Evolutionary conservation across 495 filamentous ascomycete genomes (phyloP).

Genomic region (Cercophora scortea): DNA sequence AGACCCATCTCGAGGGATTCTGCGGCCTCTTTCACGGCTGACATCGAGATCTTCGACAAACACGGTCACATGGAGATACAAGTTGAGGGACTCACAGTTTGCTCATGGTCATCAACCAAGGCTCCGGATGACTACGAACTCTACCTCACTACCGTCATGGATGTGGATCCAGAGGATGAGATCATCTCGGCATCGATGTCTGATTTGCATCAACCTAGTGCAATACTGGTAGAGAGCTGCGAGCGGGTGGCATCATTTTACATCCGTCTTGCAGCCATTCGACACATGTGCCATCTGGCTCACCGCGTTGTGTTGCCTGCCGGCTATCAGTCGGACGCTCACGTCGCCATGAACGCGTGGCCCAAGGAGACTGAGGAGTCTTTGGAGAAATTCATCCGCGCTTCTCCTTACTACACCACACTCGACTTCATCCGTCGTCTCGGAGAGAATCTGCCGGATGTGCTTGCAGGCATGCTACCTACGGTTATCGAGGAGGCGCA

Average conservation of each 20-base stretch:
- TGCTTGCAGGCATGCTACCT: constrained; percentile 15
- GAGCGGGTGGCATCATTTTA: constrained; percentile 28
- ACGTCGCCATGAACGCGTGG: constrained; percentile 11
- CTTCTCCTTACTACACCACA: constrained; percentile 21
- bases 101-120: constrained; percentile 25
- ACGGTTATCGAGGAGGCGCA: constrained; percentile 21
- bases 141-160: constrained; percentile 31
- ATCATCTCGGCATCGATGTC: constrained; percentile 14
- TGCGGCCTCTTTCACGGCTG: constrained; percentile 26
- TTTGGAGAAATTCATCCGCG: constrained; percentile 21
- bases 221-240: constrained; percentile 27
- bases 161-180: constrained; percentile 33
- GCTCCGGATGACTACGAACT: constrained; percentile 36
- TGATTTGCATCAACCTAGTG: not conserved
- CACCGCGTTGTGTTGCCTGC: not conserved
- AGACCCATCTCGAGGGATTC: constrained; percentile 13
- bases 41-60: constrained; percentile 30
- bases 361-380: constrained; percentile 21
- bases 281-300: not conserved
- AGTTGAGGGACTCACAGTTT: constrained; percentile 31
- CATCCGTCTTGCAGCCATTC: not conserved
- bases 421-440: constrained; percentile 21
- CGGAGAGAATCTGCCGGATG: constrained; percentile 16
- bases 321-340: not conserved
- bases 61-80: constrained; percentile 29